A percentile compares a stretch with the other conserved stretches of the same genome.
These are phyloP conservation scores for Claviceps digitariae DNA, from an alignment of 2,329 filamentous ascomycete species.

Conservation along the genomic window DNA sequence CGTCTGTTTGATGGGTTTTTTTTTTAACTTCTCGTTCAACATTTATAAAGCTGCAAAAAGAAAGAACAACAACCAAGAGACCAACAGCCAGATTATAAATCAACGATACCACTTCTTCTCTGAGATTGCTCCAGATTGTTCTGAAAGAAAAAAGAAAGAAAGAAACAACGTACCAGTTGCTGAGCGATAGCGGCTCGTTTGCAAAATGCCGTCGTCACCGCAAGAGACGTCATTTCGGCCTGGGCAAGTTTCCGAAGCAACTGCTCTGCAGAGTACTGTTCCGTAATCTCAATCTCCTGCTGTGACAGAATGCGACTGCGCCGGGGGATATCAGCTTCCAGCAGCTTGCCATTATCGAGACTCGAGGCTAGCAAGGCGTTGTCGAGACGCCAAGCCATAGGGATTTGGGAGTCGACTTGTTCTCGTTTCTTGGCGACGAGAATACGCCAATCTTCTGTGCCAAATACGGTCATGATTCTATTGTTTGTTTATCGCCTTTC, in stretches of 20 bases:
- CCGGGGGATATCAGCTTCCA: constrained; percentile 7
- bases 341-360: not conserved
- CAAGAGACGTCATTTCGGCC: constrained; percentile 18
- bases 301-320: constrained; percentile 24
- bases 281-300: constrained; percentile 30
- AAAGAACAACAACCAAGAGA: not conserved
- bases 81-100: too few relatives aligned
- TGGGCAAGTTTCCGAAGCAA: constrained; percentile 22
- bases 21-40: not conserved
- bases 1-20: constrained; percentile 3
- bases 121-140: too few relatives aligned
- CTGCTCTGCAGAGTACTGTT: constrained; percentile 22
- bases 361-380: not conserved
- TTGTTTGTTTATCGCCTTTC: rapidly evolving
- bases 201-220: constrained; percentile 21
- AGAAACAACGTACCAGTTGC: constrained; percentile 12
- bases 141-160: not conserved
- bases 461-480: not conserved
- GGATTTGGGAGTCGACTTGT: constrained; percentile 1
- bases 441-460: not conserved
- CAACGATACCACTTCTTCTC: too few relatives aligned
- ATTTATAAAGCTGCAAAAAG: not conserved
- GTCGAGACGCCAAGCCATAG: constrained; percentile 4
- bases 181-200: constrained; percentile 17
- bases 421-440: not conserved